Percentiles rank a stretch among this genome's conserved stretches.
phyloP scores from a whole-genome alignment of 208 protist species.

The Leishmania aethiopica region DNA sequence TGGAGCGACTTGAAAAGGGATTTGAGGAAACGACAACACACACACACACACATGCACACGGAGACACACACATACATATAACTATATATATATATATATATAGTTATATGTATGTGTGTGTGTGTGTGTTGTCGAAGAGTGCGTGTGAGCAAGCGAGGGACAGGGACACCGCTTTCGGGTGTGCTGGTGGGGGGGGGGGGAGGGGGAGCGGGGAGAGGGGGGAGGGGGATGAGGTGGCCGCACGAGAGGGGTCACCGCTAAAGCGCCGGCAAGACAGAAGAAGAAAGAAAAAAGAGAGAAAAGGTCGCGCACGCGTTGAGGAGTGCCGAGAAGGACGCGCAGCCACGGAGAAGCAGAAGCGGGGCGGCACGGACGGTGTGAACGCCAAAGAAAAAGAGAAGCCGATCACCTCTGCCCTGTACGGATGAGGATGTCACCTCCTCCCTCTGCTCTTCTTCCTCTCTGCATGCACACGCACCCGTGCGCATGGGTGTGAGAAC shows the following conservation, averaged over 20 bases:
- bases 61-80: neutral
- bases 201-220: no score
- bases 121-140: neutral
- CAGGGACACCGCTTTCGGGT: neutral
- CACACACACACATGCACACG: neutral
- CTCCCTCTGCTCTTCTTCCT: no score
- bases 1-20: neutral
- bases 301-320: neutral
- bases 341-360: no score
- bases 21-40: neutral
- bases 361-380: no score
- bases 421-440: no score
- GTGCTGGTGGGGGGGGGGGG: no score
- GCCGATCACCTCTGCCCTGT: no score
- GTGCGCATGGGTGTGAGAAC: neutral
- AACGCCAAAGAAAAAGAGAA: no score
- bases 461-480: neutral
- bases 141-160: conserved; percentile 5
- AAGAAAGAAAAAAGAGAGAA: neutral
- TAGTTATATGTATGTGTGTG: neutral
- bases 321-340: no score
- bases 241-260: no score
- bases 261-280: neutral
- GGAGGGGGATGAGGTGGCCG: no score
- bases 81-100: no score